phyloP scores from a whole-genome alignment of 768 basidiomycete genomes.

The Agaricus bisporus region DNA sequence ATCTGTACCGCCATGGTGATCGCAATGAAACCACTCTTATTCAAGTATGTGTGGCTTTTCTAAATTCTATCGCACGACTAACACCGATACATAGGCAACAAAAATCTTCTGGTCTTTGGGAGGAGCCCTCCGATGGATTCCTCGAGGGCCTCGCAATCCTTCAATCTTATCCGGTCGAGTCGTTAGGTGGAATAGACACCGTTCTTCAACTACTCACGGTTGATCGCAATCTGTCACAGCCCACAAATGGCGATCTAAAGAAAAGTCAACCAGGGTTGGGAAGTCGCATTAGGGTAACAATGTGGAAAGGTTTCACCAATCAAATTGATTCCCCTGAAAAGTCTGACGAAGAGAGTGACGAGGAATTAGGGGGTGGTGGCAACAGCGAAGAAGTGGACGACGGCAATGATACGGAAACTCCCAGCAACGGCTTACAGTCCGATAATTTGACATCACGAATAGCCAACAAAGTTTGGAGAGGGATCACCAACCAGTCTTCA shows the following conservation, averaged over 20 bases:
- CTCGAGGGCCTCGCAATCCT: slow-evolving; percentile 60
- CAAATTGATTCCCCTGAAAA: slow-evolving; percentile 33
- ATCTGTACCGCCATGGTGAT: slow-evolving; percentile 67
- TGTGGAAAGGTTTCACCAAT: slow-evolving; percentile 67
- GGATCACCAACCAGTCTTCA: slow-evolving; percentile 68
- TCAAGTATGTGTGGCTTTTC: slow-evolving; percentile 35
- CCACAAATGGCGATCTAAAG: background rate
- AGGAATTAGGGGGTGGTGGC: slow-evolving; percentile 28
- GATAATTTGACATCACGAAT: slow-evolving; percentile 11
- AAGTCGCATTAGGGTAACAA: slow-evolving; percentile 45
- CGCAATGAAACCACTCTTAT: slow-evolving; percentile 44
- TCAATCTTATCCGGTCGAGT: slow-evolving; percentile 56
- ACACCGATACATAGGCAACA: background rate
- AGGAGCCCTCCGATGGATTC: slow-evolving; percentile 38
- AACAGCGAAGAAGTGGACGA: slow-evolving; percentile 29
- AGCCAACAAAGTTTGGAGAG: slow-evolving; percentile 66
- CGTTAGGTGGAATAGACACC: slow-evolving; percentile 64
- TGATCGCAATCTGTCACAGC: slow-evolving; percentile 36
- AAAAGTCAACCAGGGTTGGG: slow-evolving; percentile 39
- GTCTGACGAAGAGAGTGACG: slow-evolving; percentile 24
- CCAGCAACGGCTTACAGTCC: slow-evolving; percentile 12
- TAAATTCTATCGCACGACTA: background rate
- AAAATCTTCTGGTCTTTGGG: slow-evolving; percentile 23
- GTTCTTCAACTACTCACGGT: slow-evolving; percentile 56
- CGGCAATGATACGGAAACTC: slow-evolving; percentile 41